Conservation (phyloP, 352 stramenopile genomes). For the Globisporangium nagaii region DNA sequence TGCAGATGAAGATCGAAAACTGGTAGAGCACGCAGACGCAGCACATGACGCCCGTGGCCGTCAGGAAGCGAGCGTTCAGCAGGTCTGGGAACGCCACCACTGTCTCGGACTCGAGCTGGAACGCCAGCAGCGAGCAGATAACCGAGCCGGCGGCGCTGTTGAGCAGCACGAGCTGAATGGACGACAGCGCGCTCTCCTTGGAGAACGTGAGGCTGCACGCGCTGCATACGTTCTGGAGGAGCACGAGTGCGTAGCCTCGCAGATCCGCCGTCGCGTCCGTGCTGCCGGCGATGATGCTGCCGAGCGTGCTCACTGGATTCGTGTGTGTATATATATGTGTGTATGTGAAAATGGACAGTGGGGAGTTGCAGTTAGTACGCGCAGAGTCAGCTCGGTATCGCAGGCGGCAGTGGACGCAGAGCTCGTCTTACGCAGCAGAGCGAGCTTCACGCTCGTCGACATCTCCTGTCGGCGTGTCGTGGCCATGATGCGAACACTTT, state of each 20-base stretch:
- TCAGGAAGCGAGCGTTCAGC: slow-evolving; percentile 26
- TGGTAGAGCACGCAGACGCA: slow-evolving; percentile 68
- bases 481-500: too few species aligned
- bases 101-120: slow-evolving; percentile 31
- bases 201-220: slow-evolving; percentile 55
- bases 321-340: too few species aligned
- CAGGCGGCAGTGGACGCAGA: too few species aligned
- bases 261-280: slow-evolving; percentile 45
- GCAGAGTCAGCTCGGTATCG: too few species aligned
- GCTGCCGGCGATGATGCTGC: slow-evolving; percentile 49
- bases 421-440: slow-evolving; percentile 60
- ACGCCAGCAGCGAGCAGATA: slow-evolving; percentile 35
- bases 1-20: slow-evolving; percentile 69
- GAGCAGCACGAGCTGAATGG: slow-evolving; percentile 47
- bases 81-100: slow-evolving; percentile 26
- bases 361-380: too few species aligned
- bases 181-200: slow-evolving; percentile 53
- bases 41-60: slow-evolving; percentile 43
- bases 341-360: too few species aligned
- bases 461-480: slow-evolving; percentile 20
- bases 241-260: slow-evolving; percentile 46
- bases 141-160: slow-evolving; percentile 43
- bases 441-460: slow-evolving; percentile 41
- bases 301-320: slow-evolving; percentile 48
- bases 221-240: slow-evolving; percentile 68